Base-by-base conservation (phyloP, 768 basidiomycete genomes). In the Crucibulum laeve region DNA sequence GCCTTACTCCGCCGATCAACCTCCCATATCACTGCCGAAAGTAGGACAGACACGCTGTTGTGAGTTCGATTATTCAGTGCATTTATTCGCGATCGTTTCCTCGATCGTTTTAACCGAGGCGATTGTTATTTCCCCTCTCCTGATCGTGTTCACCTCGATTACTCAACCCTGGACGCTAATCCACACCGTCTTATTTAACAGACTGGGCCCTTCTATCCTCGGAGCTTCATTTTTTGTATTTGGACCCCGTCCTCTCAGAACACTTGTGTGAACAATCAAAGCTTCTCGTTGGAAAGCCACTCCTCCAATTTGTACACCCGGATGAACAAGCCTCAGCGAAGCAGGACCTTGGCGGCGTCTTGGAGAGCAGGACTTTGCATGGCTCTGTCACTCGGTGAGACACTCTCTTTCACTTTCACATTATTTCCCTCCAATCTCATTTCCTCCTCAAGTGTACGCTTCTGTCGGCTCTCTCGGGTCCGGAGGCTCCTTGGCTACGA, bases 151-250 rank as follows among this genome's bases (percentile, higher is more conserved):
- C 47, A 53, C 46, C 43, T 41, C 35, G 35, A 36, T 10, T 36
- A 17, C 8, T 8, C n/a, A 36, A 6, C 7, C 18, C 17, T 8
- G 7, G 18, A 7, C 17, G 7, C 6, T 19, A 11, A 36, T 8
- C 35, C 10, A n/a, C n/a, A n/a, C n/a, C 18, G 35, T 36, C 18
- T 45, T 51, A 42, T 47, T 23, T 61, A n/a, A n/a, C n/a, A 90
- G 87, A 91, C 68, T 92, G 90, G 90, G 68, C 87, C 21, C 68
- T 92, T 49, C 73, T 92, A 54, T 80, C 82, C n/a, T 61, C 83
- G 37, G 77, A 84, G 59, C 76, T 92, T 39, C 67, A 76, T 40
- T 90, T 90, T 64, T 77, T 91, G 48, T 91, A 88, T 64, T 74
- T 90, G 50, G 90, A 91, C 67, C 90, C 90, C 47, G 82, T 88